Evolutionary conservation across 352 stramenopile species (phyloP), one percentile per base, ranked within the genome.

Genomic region (Blastocystis sp.): DNA sequence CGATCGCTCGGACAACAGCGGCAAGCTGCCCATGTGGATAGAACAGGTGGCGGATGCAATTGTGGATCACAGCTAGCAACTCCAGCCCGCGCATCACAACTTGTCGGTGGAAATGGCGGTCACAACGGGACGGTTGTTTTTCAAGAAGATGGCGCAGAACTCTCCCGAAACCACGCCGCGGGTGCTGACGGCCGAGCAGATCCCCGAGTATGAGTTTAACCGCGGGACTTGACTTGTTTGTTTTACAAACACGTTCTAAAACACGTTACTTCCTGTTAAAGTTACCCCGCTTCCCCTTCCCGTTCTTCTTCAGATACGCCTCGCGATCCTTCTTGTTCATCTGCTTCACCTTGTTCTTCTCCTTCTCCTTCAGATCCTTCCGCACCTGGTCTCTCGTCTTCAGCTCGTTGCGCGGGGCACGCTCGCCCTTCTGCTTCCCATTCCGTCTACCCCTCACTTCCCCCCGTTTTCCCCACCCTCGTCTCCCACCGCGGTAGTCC

Each of bases 1-100:
- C 91, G 98, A 97, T 89, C 93, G 95, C 19, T 91, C 96, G 38
- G 96, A 99, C 90, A 99, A 99, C 89, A 93, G 96, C 76, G 96
- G 92, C 21, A 98, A 99, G 91, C 91, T 99, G 23, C 97, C 97
- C 34, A 95, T 95, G 45, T 99, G 97, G 97, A 86, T 86, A 70
- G 34, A 43, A 56, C 52, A 62, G 17, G 76, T 86, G 41, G n/a
- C 3, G n/a, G 2, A 48, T 2, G 21, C 9, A 70, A 23, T 11
- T 41, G n/a, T 5, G 11, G 48, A 9, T 86, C 1, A 70, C 88
- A 93, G 94, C 62, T 95, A 99, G 91, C 98, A 98, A 89, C 90
- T 99, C 11, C 90, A 93, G 11, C 95, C 98, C 76, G 94, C 92
- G 62, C 95, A 98, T 89, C 88, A 98, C 62, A 98, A 98, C 89